phyloP scores from a whole-genome alignment of 148 eudicot genomes.

The Chenopodium album region DNA sequence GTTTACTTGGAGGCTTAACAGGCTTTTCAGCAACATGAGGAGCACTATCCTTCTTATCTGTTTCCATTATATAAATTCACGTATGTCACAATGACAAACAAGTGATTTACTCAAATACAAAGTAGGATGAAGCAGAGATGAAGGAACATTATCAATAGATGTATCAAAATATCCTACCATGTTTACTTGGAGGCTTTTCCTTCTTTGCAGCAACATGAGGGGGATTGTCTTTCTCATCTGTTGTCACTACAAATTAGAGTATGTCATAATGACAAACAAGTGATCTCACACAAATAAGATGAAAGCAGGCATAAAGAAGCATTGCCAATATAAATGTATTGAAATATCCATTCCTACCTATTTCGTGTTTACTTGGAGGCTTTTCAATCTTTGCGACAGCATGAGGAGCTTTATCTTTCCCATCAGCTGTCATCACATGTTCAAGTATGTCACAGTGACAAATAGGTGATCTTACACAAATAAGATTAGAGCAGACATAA shows the following conservation, averaged over 20 bases:
- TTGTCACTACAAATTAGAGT: constrained; percentile 1
- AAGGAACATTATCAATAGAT: background rate
- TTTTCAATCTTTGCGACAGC: constrained; percentile 30
- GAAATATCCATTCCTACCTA: constrained; percentile 25
- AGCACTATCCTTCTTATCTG: constrained; percentile 11
- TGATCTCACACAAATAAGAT: constrained; percentile 5
- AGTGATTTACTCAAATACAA: constrained; percentile 9
- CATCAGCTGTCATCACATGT: background rate
- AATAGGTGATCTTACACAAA: constrained; percentile 13
- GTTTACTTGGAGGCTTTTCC: constrained; percentile 20
- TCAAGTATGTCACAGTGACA: constrained; percentile 12
- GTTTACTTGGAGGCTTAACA: constrained; percentile 19
- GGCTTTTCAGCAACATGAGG: constrained; percentile 24
- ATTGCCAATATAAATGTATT: background rate
- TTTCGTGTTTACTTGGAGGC: constrained; percentile 17
- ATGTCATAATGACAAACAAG: constrained; percentile 7
- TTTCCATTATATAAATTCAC: background rate
- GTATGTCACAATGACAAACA: constrained; percentile 4
- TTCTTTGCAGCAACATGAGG: constrained; percentile 27
- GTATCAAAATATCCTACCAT: constrained; percentile 20
- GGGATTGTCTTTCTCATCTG: constrained; percentile 6
- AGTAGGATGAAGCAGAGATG: background rate
- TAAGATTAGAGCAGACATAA: background rate
- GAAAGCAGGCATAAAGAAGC: background rate
- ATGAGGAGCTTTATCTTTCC: constrained; percentile 14